A percentile compares a stretch with the other conserved stretches of the same genome.
phyloP scores from a whole-genome alignment of 768 basidiomycete genomes.

The Calocybe gangraenosa region DNA sequence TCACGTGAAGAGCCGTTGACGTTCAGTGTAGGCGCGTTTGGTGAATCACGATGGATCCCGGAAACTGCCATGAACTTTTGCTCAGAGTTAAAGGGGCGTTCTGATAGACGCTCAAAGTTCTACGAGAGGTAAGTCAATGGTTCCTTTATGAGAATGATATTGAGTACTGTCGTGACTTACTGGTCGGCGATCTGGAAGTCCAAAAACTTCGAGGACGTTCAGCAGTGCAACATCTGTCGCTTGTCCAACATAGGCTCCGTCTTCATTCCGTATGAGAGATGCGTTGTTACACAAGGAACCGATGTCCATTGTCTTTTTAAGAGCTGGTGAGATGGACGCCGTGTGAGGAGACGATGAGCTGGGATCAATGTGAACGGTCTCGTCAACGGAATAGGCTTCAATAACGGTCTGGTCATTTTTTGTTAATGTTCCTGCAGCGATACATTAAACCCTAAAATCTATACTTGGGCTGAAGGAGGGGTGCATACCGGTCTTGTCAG shows the following conservation, averaged over 20 bases:
- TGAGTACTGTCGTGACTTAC: slow-evolving; percentile 41
- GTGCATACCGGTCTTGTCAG: slow-evolving; percentile 85
- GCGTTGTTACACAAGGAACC: slow-evolving; percentile 93
- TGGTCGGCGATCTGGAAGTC: slow-evolving; percentile 62
- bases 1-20: slow-evolving; percentile 47
- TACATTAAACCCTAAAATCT: slow-evolving; percentile 2
- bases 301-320: slow-evolving; percentile 73
- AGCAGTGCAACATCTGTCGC: slow-evolving; percentile 91
- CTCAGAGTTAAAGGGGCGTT: slow-evolving; percentile 91
- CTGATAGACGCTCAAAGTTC: slow-evolving; percentile 69
- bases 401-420: slow-evolving; percentile 96
- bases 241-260: slow-evolving; percentile 77
- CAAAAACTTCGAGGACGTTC: slow-evolving; percentile 69
- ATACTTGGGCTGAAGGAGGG: background rate
- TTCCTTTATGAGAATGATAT: background rate
- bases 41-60: slow-evolving; percentile 53
- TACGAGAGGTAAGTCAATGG: slow-evolving; percentile 19
- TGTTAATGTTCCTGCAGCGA: slow-evolving; percentile 74
- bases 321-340: slow-evolving; percentile 52
- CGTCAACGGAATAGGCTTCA: slow-evolving; percentile 85
- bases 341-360: slow-evolving; percentile 32
- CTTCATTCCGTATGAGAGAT: slow-evolving; percentile 54
- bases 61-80: slow-evolving; percentile 91
- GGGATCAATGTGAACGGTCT: slow-evolving; percentile 64
- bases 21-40: slow-evolving; percentile 1